A percentile compares a stretch with the other conserved stretches of the same genome.
Conservation (phyloP, 345 rosid species). For the Camelina sativa region DNA sequence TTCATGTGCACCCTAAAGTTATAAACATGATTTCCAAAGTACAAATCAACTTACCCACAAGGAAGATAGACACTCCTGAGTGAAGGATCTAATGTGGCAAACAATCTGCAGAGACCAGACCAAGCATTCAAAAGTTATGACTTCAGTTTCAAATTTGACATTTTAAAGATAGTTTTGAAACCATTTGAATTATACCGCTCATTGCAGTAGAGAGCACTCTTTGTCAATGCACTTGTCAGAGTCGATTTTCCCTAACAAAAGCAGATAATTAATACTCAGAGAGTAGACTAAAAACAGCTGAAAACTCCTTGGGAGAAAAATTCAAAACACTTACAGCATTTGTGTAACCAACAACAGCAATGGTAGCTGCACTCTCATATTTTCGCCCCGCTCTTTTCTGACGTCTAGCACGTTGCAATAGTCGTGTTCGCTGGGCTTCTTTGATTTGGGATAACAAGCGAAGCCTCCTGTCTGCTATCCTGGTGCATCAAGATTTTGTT, state of each 20-base stretch:
- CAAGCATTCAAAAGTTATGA: conserved; percentile 20
- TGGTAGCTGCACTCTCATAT: conserved; percentile 63
- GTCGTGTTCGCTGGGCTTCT: conserved; percentile 86
- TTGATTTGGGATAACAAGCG: conserved; percentile 72
- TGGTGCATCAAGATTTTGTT: conserved; percentile 41
- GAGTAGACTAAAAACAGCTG: conserved; percentile 5
- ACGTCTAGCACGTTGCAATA: conserved; percentile 85
- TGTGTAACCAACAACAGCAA: conserved; percentile 97
- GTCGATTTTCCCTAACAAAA: conserved; percentile 87
- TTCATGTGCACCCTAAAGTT: conserved; percentile 4
- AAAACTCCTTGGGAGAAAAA: too few relatives aligned
- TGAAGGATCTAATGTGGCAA: conserved; percentile 86
- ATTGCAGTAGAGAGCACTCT: conserved; percentile 78
- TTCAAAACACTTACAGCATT: conserved; percentile 95
- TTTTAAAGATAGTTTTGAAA: conserved; percentile 24
- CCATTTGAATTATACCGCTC: conserved; percentile 57
- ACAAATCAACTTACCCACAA: conserved; percentile 60
- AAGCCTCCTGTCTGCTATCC: conserved; percentile 73
- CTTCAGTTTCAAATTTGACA: conserved; percentile 17
- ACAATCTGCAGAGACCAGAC: conserved; percentile 56
- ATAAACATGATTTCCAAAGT: neutral
- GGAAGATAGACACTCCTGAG: conserved; percentile 72
- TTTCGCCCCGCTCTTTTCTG: conserved; percentile 58
- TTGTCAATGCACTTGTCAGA: conserved; percentile 69
- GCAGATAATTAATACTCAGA: neutral